Evolutionary conservation across 1,284 basidiomycete genomes (phyloP).

Genomic region (Trametes sp.): DNA sequence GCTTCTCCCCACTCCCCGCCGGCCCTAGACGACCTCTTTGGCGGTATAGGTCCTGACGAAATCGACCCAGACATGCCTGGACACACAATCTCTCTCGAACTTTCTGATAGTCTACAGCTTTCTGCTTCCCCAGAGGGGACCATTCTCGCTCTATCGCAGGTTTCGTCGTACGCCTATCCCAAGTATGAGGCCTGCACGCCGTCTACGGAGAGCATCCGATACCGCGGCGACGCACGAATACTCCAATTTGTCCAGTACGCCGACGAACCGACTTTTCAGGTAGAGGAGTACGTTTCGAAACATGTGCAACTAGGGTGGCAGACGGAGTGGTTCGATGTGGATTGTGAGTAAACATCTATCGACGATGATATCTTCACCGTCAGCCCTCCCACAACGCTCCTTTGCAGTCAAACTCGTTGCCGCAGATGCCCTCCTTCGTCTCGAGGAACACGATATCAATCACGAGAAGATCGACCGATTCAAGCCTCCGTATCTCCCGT

Average conservation of each 20-base stretch:
- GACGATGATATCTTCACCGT: not conserved
- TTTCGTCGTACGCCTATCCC: slow-evolving; percentile 19
- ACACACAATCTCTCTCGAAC: not conserved
- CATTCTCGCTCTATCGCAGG: not conserved
- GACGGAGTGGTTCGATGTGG: slow-evolving; percentile 46
- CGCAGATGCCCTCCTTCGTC: slow-evolving; percentile 35
- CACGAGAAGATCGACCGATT: slow-evolving; percentile 9
- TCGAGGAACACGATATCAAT: slow-evolving; percentile 8
- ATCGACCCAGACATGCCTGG: not conserved
- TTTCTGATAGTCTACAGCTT: not conserved
- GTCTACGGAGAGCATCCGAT: slow-evolving; percentile 32
- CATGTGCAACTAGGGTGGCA: slow-evolving; percentile 45
- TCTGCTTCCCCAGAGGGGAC: not conserved
- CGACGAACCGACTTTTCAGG: slow-evolving; percentile 45
- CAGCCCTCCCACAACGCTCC: not conserved
- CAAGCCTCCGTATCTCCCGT: slow-evolving; percentile 3
- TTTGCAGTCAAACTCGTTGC: slow-evolving; percentile 38
- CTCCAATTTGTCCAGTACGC: slow-evolving; percentile 45
- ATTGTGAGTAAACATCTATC: slow-evolving; percentile 45
- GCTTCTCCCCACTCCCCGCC: not conserved
- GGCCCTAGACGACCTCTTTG: not conserved
- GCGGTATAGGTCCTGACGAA: slow-evolving; percentile 10
- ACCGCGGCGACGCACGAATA: slow-evolving; percentile 4
- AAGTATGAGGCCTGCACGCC: slow-evolving; percentile 48
- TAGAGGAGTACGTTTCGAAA: slow-evolving; percentile 22